Percentiles rank a stretch among this genome's conserved stretches.
These are phyloP conservation scores for Eutypa lata DNA, from an alignment of 2,329 filamentous ascomycete genomes.

Conservation along the genomic window DNA sequence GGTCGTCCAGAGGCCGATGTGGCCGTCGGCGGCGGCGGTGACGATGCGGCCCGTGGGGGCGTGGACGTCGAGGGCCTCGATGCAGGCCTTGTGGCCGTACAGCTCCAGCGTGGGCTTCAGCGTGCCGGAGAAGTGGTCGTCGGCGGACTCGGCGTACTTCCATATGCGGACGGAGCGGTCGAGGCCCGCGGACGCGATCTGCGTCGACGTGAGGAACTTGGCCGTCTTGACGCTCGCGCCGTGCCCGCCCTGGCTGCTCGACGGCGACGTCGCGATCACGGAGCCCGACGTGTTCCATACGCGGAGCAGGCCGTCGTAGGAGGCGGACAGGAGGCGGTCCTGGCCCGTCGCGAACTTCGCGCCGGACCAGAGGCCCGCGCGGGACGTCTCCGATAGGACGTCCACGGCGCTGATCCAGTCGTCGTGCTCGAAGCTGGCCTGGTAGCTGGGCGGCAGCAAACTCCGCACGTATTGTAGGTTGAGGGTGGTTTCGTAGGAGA, in stretches of 20 bases:
- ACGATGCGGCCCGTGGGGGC: conserved; percentile 72
- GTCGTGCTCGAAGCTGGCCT: conserved; percentile 93
- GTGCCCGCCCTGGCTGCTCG: conserved; percentile 67
- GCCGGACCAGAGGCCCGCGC: conserved; percentile 55
- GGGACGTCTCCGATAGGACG: conserved; percentile 67
- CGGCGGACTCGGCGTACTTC: conserved; percentile 72
- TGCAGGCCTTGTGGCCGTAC: conserved; percentile 73
- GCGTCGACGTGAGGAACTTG: conserved; percentile 73
- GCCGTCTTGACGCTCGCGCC: conserved; percentile 75
- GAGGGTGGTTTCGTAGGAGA: conserved; percentile 84
- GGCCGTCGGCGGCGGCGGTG: conserved; percentile 80
- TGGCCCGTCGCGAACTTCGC: conserved; percentile 51
- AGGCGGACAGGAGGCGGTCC: conserved; percentile 81
- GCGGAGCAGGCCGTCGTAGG: conserved; percentile 84
- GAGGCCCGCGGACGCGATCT: conserved; percentile 78
- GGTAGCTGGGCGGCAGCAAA: conserved; percentile 81
- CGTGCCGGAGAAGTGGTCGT: conserved; percentile 55
- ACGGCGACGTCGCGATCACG: conserved; percentile 71
- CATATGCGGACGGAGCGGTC: conserved; percentile 86
- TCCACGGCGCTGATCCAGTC: conserved; percentile 94
- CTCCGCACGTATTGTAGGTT: conserved; percentile 92
- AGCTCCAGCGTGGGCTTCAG: conserved; percentile 76
- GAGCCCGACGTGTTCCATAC: conserved; percentile 91
- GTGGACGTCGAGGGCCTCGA: conserved; percentile 75
- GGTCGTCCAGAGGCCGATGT: conserved; percentile 84